These are phyloP conservation scores for Amanita muscaria DNA, from an alignment of 768 basidiomycete species.

Conservation along the genomic window DNA sequence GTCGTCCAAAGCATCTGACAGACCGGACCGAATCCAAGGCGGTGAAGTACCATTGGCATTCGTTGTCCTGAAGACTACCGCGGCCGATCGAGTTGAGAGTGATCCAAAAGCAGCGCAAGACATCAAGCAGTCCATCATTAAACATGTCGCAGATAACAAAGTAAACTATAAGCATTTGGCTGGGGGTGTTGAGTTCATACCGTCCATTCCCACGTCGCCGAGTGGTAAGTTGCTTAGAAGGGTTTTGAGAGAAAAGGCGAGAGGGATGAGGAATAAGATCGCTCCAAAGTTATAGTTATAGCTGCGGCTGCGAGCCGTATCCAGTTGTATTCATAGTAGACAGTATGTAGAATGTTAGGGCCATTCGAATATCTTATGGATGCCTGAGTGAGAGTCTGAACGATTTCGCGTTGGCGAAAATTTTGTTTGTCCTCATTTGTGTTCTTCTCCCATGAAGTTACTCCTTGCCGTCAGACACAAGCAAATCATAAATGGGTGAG, in stretches of 20 bases:
- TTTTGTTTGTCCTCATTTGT: no score
- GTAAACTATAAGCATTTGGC: constrained; percentile 48
- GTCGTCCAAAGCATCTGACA: neutral
- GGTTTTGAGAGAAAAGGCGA: constrained; percentile 29
- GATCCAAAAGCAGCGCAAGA: neutral
- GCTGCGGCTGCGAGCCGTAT: no score
- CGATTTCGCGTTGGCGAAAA: no score
- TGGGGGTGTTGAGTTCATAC: constrained; percentile 50
- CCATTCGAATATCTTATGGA: no score
- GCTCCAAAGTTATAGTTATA: no score
- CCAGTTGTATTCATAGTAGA: no score
- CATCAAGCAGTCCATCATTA: neutral
- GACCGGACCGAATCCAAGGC: constrained; percentile 18
- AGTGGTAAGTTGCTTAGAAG: constrained; percentile 40
- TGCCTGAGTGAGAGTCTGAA: no score
- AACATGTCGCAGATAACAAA: constrained; percentile 51
- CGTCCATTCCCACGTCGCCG: constrained; percentile 52
- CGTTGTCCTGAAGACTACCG: constrained; percentile 40
- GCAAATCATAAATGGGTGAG: no score
- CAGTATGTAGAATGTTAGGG: no score
- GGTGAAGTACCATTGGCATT: constrained; percentile 70
- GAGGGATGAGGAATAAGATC: constrained; percentile 10
- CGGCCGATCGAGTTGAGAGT: constrained; percentile 15
- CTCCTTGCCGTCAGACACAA: no score
- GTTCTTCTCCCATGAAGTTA: no score